Conservation (phyloP, 306 rosid genomes). For the Trifolium repens region DNA sequence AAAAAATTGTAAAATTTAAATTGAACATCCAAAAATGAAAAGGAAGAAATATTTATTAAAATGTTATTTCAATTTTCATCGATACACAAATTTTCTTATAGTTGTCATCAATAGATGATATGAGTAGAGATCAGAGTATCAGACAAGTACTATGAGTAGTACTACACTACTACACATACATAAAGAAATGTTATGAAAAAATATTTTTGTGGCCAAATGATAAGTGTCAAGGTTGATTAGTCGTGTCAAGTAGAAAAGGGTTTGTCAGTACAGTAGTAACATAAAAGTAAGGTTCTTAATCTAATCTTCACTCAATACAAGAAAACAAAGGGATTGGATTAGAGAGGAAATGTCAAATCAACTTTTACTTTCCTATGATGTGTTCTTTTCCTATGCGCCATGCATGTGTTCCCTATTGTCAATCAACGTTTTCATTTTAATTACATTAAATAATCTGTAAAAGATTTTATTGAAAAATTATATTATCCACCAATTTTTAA, state of each 20-base stretch:
- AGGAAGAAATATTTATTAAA: no score
- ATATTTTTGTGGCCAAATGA: neutral
- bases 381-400: conserved; percentile 14
- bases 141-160: neutral
- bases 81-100: no score
- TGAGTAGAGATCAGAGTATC: no score
- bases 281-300: conserved; percentile 34
- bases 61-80: no score
- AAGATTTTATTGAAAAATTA: no score
- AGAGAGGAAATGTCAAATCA: conserved; percentile 53
- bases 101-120: no score
- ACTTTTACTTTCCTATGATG: conserved; percentile 42
- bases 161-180: neutral
- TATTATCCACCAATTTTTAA: no score
- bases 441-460: neutral
- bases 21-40: no score
- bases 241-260: conserved; percentile 36
- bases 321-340: conserved; percentile 16
- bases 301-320: conserved; percentile 54
- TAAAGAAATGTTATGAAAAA: neutral
- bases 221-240: conserved; percentile 17
- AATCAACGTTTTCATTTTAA: neutral
- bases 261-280: conserved; percentile 40
- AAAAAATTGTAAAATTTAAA: no score
- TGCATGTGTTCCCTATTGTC: conserved; percentile 13